These are phyloP conservation scores for Amanita jacksonii DNA, from an alignment of 768 basidiomycete species.

Conservation along the genomic window DNA sequence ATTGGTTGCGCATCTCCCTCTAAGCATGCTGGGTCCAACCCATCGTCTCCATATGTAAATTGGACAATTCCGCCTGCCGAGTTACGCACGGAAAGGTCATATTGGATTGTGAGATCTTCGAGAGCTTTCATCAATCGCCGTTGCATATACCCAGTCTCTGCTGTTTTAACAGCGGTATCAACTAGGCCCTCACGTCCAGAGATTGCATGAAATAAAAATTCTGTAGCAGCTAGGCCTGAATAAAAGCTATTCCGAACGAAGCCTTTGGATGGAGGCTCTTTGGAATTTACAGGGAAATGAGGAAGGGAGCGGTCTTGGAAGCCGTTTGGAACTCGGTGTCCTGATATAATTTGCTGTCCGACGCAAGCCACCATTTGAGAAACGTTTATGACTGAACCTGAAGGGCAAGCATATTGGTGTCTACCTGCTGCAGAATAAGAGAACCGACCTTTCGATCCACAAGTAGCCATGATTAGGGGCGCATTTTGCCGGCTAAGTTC, in stretches of 20 bases:
- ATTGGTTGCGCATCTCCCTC: constrained; percentile 95
- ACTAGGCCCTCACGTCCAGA: constrained; percentile 97
- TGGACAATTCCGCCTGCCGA: constrained; percentile 94
- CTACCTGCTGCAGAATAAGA: neutral
- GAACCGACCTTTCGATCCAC: constrained; percentile 86
- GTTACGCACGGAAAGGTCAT: constrained; percentile 92
- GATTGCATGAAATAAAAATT: constrained; percentile 98
- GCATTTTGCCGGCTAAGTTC: constrained; percentile 97
- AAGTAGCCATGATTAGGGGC: constrained; percentile 97
- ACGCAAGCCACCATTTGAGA: constrained; percentile 99
- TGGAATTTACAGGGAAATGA: constrained; percentile 95
- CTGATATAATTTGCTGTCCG: constrained; percentile 97
- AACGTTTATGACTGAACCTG: constrained; percentile 96
- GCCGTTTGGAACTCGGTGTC: constrained; percentile 96
- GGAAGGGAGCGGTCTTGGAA: constrained; percentile 99
- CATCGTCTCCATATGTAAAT: constrained; percentile 95
- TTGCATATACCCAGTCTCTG: constrained; percentile 99
- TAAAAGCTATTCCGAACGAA: constrained; percentile 98
- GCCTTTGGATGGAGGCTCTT: constrained; percentile 93
- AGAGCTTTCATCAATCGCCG: constrained; percentile 97
- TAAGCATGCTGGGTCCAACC: constrained; percentile 90
- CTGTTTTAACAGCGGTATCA: constrained; percentile 99
- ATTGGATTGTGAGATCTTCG: constrained; percentile 93
- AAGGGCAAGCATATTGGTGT: neutral
- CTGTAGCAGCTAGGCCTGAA: constrained; percentile 82